A percentile compares a stretch with the other conserved stretches of the same genome.
phyloP scores from a whole-genome alignment of 495 filamentous ascomycete species.

The Stereocaulon alpinum region DNA sequence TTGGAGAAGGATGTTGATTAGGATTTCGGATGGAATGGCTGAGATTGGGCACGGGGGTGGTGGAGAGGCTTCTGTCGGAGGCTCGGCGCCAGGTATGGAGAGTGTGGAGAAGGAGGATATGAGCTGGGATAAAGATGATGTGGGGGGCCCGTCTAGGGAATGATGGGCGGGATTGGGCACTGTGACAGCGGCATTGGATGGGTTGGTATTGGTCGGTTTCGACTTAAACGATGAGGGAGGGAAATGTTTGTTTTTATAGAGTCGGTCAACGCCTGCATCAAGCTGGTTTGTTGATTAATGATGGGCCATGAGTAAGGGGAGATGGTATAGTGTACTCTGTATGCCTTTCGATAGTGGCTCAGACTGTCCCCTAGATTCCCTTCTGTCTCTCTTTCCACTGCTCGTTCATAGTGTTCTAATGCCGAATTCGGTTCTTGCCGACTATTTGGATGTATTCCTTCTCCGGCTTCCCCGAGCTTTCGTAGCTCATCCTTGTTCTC shows the following conservation, averaged over 20 bases:
- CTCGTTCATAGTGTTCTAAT: conserved; percentile 85
- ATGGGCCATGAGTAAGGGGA: conserved; percentile 8
- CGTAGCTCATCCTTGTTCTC: conserved; percentile 33
- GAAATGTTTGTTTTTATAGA: conserved; percentile 86
- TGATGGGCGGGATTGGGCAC: conserved; percentile 46
- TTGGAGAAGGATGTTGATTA: conserved; percentile 61
- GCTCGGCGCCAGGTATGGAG: conserved; percentile 48
- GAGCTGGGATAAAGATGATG: conserved; percentile 50
- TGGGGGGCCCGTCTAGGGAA: conserved; percentile 42
- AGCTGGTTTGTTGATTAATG: conserved; percentile 42
- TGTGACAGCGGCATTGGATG: conserved; percentile 42
- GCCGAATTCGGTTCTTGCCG: conserved; percentile 58
- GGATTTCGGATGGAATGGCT: conserved; percentile 67
- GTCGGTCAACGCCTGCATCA: conserved; percentile 71
- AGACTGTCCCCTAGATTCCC: conserved; percentile 87
- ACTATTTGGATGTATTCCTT: conserved; percentile 16
- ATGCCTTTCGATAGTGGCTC: conserved; percentile 80
- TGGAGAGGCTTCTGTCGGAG: conserved; percentile 52
- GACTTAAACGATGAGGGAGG: conserved; percentile 48
- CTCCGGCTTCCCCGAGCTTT: conserved; percentile 33
- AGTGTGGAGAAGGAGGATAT: conserved; percentile 62
- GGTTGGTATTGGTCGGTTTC: conserved; percentile 42
- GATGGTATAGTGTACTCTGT: conserved; percentile 44
- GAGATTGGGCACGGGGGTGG: conserved; percentile 69
- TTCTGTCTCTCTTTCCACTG: conserved; percentile 75